A percentile compares a stretch with the other conserved stretches of the same genome.
Conservation (phyloP, 2,329 filamentous ascomycete species). For the Penicillium sp. region DNA sequence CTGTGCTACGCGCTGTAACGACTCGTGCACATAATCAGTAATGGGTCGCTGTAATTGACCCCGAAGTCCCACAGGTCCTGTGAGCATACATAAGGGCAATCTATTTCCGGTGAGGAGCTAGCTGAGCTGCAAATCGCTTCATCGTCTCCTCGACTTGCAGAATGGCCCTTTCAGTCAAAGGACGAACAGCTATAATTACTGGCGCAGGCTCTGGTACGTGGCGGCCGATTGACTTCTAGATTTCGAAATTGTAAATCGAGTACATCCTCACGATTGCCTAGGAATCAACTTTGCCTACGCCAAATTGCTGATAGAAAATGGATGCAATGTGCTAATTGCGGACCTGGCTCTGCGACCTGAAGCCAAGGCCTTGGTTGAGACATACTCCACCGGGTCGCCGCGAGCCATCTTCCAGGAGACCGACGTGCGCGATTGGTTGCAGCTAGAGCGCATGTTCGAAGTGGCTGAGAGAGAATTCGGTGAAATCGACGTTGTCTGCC, state of each 20-base stretch:
- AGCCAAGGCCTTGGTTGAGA: constrained; percentile 46
- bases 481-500: constrained; percentile 52
- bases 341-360: constrained; percentile 51
- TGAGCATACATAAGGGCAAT: constrained; percentile 15
- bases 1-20: constrained; percentile 11
- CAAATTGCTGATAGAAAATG: constrained; percentile 48
- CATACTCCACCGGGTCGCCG: constrained; percentile 38
- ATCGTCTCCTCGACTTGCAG: constrained; percentile 1
- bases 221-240: neutral
- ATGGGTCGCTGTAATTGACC: constrained; percentile 16
- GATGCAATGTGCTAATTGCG: constrained; percentile 52
- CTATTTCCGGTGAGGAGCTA: constrained; percentile 2
- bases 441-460: constrained; percentile 55
- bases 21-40: neutral
- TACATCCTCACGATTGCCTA: constrained; percentile 23
- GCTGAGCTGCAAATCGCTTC: neutral
- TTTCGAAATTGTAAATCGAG: neutral
- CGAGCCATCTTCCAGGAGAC: constrained; percentile 51
- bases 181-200: constrained; percentile 58
- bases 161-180: constrained; percentile 48
- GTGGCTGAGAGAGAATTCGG: constrained; percentile 55
- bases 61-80: constrained; percentile 19
- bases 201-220: constrained; percentile 57
- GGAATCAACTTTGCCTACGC: constrained; percentile 54
- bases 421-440: constrained; percentile 55